Percentiles rank a stretch among this genome's conserved stretches.
These are phyloP conservation scores for Meripilus lineatus DNA, from an alignment of 1,284 basidiomycete genomes.

Conservation along the genomic window DNA sequence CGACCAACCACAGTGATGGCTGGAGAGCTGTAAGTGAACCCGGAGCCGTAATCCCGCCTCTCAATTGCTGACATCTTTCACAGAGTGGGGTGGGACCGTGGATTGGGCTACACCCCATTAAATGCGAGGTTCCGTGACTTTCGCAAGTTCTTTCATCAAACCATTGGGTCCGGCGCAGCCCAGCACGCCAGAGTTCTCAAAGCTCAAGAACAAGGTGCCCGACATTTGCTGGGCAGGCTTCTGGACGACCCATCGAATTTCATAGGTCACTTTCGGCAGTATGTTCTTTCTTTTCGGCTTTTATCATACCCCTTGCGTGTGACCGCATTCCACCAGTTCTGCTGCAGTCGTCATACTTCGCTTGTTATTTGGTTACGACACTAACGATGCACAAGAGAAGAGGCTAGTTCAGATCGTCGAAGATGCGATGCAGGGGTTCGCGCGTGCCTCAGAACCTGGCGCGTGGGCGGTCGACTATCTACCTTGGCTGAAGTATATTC, in stretches of 20 bases:
- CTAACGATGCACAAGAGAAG: conserved; percentile 24
- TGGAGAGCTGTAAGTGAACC: conserved; percentile 34
- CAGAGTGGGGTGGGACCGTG: conserved; percentile 39
- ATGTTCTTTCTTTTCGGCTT: conserved; percentile 1
- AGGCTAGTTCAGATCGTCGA: conserved; percentile 35
- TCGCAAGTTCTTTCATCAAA: conserved; percentile 33
- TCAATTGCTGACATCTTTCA: background rate
- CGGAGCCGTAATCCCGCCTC: background rate
- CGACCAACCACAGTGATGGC: conserved; percentile 36
- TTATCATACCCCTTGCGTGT: no score
- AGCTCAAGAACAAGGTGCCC: conserved; percentile 28
- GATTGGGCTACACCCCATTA: conserved; percentile 34
- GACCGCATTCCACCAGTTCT: conserved; percentile 28
- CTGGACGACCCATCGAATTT: conserved; percentile 27
- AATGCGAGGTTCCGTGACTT: conserved; percentile 36
- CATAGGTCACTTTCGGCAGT: conserved; percentile 7
- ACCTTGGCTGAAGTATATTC: conserved; percentile 21
- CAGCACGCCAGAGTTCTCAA: conserved; percentile 19
- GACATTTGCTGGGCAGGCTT: conserved; percentile 27
- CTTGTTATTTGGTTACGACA: conserved; percentile 36
- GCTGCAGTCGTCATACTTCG: conserved; percentile 34
- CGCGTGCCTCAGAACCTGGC: conserved; percentile 24
- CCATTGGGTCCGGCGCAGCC: conserved; percentile 33
- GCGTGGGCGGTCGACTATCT: conserved; percentile 9
- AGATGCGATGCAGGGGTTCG: conserved; percentile 37